Evolutionary conservation across 192 early-diverging fungal species (phyloP).

Genomic region (Mortierella claussenii): DNA sequence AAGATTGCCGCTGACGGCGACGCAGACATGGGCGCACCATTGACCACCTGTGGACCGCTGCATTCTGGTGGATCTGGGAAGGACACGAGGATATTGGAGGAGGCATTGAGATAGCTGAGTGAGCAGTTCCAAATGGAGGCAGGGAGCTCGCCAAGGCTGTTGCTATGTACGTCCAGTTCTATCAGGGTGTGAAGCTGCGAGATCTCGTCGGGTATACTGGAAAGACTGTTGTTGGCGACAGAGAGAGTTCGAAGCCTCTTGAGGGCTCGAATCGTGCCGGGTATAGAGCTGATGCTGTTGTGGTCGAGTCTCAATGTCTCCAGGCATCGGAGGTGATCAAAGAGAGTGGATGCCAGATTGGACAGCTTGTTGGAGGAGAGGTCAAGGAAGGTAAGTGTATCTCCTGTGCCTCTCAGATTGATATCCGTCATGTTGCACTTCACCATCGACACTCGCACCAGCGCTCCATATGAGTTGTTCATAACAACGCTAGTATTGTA

Average conservation of each 20-base stretch:
- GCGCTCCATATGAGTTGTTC: constrained; percentile 65
- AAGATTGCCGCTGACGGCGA: constrained; percentile 9
- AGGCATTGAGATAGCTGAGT: constrained; percentile 77
- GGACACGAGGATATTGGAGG: constrained; percentile 82
- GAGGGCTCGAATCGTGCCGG: constrained; percentile 68
- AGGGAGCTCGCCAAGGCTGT: constrained; percentile 78
- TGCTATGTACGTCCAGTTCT: constrained; percentile 78
- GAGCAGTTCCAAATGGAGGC: constrained; percentile 83
- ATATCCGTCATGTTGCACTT: constrained; percentile 80
- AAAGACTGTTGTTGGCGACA: constrained; percentile 76
- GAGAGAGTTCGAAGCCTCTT: constrained; percentile 65
- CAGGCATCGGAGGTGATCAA: constrained; percentile 66
- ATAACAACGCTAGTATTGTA: constrained; percentile 76
- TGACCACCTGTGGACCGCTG: not conserved
- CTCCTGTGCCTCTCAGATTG: constrained; percentile 58
- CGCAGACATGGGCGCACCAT: not conserved
- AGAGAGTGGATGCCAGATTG: constrained; percentile 70
- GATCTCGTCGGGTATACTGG: constrained; percentile 76
- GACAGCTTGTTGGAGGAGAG: constrained; percentile 79
- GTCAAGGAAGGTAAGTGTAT: constrained; percentile 60
- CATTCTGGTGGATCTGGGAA: constrained; percentile 77
- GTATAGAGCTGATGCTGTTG: constrained; percentile 78
- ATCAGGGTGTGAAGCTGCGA: constrained; percentile 68
- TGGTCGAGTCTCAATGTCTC: constrained; percentile 72
- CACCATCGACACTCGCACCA: constrained; percentile 69